Conservation (phyloP, 73 alveolate species). For the Paramecium primaurelia region DNA sequence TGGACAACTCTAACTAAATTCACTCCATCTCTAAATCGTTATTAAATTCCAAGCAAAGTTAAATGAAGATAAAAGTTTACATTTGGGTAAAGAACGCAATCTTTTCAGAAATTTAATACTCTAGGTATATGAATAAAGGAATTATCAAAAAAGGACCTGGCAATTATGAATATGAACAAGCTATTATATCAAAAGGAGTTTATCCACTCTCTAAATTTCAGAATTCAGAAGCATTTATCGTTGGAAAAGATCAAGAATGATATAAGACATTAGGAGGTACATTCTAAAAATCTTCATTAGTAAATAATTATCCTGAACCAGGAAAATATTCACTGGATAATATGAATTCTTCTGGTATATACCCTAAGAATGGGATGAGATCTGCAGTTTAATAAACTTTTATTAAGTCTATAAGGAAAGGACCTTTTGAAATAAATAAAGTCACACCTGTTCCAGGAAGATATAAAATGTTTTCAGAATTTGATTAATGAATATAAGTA, state of each 20-base stretch:
- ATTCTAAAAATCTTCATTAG: background rate
- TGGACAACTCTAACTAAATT: background rate
- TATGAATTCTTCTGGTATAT: background rate
- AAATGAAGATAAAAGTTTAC: background rate
- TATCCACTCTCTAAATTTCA: background rate
- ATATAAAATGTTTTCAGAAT: slow-evolving; percentile 26
- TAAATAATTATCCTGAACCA: slow-evolving; percentile 1
- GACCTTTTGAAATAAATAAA: background rate
- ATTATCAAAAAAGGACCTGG: slow-evolving; percentile 3
- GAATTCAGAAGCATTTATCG: background rate
- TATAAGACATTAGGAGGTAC: background rate
- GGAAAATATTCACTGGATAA: background rate
- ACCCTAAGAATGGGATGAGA: background rate
- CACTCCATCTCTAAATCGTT: slow-evolving; percentile 18
- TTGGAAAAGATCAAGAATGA: slow-evolving; percentile 24
- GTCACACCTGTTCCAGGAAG: background rate
- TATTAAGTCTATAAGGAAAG: background rate
- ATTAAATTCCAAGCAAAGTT: background rate
- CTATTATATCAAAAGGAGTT: background rate
- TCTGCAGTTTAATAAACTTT: background rate
- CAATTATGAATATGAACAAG: background rate
- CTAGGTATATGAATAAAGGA: background rate
- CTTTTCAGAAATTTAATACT: background rate
- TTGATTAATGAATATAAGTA: background rate
- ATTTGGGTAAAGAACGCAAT: background rate